Conservation (phyloP, 495 filamentous ascomycete genomes). For the Neurospora sp. region DNA sequence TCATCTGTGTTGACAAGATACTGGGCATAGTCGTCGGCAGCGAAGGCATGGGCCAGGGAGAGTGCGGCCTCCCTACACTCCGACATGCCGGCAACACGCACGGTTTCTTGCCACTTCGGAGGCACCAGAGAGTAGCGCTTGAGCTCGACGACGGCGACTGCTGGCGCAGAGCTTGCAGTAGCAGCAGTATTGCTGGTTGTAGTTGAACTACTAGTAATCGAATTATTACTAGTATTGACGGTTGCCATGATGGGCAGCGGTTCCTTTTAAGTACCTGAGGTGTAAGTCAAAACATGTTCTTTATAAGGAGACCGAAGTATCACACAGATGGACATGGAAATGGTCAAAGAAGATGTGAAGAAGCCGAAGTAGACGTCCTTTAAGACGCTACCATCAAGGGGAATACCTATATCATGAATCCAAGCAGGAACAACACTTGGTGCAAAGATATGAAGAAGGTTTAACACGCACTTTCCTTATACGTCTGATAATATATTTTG, state of each 20-base stretch:
- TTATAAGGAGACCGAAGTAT: neutral
- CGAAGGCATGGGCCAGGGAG: slow-evolving; percentile 66
- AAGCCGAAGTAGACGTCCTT: neutral
- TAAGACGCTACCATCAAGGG: neutral
- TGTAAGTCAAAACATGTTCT: neutral
- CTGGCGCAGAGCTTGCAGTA: neutral
- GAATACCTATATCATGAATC: neutral
- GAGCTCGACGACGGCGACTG: slow-evolving; percentile 27
- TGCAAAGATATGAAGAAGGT: neutral
- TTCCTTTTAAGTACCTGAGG: neutral
- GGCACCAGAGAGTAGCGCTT: slow-evolving; percentile 40
- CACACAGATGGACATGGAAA: neutral
- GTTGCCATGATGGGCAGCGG: slow-evolving; percentile 21
- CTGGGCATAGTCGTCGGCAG: slow-evolving; percentile 57
- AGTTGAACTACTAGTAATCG: slow-evolving; percentile 5
- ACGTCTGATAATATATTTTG: slow-evolving; percentile 36
- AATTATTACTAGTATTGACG: slow-evolving; percentile 22
- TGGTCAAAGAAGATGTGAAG: neutral
- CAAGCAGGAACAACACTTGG: neutral
- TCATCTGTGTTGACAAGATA: slow-evolving; percentile 65
- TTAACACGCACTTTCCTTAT: slow-evolving; percentile 23
- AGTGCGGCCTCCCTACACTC: slow-evolving; percentile 58
- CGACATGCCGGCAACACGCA: slow-evolving; percentile 48
- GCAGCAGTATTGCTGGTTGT: neutral
- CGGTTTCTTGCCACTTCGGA: slow-evolving; percentile 33